Evolutionary conservation across 2,329 filamentous ascomycete genomes (phyloP).

Genomic region (Monilinia polystroma): DNA sequence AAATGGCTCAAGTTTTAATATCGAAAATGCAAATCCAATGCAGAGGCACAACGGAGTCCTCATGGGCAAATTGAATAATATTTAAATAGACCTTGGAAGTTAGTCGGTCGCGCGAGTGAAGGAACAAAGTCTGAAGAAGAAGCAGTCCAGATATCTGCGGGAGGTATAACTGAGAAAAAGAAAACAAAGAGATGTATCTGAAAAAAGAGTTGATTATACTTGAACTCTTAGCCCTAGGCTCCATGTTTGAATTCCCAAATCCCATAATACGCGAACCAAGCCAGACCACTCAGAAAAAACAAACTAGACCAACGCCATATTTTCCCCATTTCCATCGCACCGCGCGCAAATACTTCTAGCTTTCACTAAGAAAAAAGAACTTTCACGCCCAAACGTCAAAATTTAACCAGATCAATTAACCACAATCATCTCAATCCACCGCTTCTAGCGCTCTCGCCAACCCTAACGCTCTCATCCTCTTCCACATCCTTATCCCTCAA

Average conservation of each 20-base stretch:
- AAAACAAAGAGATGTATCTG: neutral
- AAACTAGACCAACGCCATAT: slow-evolving; percentile 7
- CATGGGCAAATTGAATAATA: too few species aligned
- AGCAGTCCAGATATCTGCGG: neutral
- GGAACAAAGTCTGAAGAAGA: neutral
- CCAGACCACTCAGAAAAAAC: neutral
- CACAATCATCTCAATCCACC: slow-evolving; percentile 32
- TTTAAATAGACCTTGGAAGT: neutral
- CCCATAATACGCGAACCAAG: neutral
- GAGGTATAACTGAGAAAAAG: neutral
- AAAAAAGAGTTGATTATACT: neutral
- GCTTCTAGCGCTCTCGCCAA: slow-evolving; percentile 62
- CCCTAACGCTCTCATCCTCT: slow-evolving; percentile 55
- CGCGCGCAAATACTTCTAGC: neutral
- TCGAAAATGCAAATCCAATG: too few species aligned
- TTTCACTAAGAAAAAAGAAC: neutral
- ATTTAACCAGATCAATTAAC: neutral
- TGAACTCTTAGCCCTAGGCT: neutral
- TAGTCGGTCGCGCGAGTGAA: neutral
- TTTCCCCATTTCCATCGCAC: neutral
- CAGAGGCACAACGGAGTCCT: too few species aligned
- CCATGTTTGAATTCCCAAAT: neutral
- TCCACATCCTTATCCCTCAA: slow-evolving; percentile 48
- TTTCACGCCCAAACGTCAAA: neutral
- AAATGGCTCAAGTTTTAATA: too few species aligned